Evolutionary conservation across 352 stramenopile species (phyloP).

Genomic region (Elongisporangium anandrum): DNA sequence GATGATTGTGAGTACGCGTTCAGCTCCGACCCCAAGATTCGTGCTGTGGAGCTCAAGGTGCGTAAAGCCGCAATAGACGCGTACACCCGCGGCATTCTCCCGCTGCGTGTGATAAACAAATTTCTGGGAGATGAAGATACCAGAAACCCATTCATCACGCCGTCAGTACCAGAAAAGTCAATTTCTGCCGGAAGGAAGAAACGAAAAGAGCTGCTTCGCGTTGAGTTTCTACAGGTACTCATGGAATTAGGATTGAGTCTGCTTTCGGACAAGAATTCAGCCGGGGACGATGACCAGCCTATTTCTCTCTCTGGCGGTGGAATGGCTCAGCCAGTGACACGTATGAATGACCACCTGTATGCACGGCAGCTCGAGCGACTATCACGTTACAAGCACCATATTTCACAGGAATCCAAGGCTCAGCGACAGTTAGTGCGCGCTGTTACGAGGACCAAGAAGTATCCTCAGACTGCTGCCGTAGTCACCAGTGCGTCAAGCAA

Average conservation of each 20-base stretch:
- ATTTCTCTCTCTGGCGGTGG: slow-evolving; percentile 5
- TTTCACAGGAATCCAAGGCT: slow-evolving; percentile 35
- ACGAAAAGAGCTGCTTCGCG: slow-evolving; percentile 56
- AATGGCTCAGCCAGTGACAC: slow-evolving; percentile 13
- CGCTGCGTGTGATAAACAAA: slow-evolving; percentile 62
- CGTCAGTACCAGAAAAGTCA: background rate
- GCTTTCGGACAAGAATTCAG: slow-evolving; percentile 28
- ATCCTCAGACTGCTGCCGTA: slow-evolving; percentile 15
- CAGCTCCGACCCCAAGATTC: slow-evolving; percentile 69
- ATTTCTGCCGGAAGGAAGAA: slow-evolving; percentile 1
- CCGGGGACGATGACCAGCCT: slow-evolving; percentile 19
- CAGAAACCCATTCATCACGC: background rate
- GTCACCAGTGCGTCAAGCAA: background rate
- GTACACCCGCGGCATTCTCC: slow-evolving; percentile 62
- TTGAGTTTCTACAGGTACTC: slow-evolving; percentile 91
- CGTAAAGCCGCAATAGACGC: slow-evolving; percentile 63
- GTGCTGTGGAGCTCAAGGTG: slow-evolving; percentile 84
- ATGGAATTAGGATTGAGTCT: slow-evolving; percentile 91
- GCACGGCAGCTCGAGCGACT: slow-evolving; percentile 76
- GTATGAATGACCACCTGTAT: slow-evolving; percentile 76
- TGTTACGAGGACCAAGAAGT: slow-evolving; percentile 20
- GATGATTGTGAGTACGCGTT: slow-evolving; percentile 83
- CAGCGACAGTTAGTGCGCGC: slow-evolving; percentile 61
- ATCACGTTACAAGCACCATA: slow-evolving; percentile 59
- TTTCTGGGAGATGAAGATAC: slow-evolving; percentile 52